phyloP scores from a whole-genome alignment of 2,329 filamentous ascomycete genomes.

The Neocucurbitaria cava region DNA sequence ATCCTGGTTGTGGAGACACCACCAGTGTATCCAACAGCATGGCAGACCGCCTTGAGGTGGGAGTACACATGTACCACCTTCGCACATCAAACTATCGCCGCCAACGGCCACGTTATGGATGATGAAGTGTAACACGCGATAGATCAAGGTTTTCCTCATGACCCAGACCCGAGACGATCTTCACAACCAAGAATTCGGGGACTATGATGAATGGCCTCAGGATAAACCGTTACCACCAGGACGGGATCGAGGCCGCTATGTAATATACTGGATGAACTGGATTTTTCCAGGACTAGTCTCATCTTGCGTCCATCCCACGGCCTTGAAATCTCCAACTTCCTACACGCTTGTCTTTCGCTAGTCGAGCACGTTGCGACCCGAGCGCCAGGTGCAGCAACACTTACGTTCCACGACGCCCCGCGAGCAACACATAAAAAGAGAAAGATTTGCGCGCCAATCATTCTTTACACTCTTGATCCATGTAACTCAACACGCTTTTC shows the following conservation, averaged over 20 bases:
- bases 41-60: background rate
- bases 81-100: background rate
- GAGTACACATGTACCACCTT: constrained; percentile 11
- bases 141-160: background rate
- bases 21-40: background rate
- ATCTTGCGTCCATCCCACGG: background rate
- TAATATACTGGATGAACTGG: no score
- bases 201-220: no score
- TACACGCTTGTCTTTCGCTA: background rate
- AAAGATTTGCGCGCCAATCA: background rate
- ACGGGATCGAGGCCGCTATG: no score
- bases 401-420: background rate
- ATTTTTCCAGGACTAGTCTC: no score
- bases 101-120: background rate
- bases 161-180: background rate
- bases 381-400: background rate
- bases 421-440: background rate
- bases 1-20: background rate
- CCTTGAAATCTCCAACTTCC: background rate
- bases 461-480: background rate
- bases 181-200: background rate
- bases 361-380: background rate
- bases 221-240: no score
- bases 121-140: background rate
- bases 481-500: background rate